These are phyloP conservation scores for Endocarpon pusillum DNA, from an alignment of 495 filamentous ascomycete genomes.

Conservation along the genomic window DNA sequence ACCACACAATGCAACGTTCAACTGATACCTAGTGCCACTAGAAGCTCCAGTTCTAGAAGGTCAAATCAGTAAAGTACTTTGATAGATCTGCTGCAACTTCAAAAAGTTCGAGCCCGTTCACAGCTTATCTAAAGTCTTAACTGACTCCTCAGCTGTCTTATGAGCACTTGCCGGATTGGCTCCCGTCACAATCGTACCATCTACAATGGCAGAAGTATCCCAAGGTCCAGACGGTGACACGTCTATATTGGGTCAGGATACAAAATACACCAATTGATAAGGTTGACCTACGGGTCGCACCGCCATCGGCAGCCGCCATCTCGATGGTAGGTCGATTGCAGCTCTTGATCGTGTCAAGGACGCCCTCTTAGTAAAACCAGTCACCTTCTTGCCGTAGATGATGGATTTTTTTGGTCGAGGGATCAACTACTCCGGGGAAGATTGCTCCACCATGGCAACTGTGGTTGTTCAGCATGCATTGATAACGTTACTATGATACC, in stretches of 20 bases:
- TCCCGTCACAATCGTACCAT: slow-evolving; percentile 18
- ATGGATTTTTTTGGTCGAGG: slow-evolving; percentile 21
- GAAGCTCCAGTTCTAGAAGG: too few species aligned
- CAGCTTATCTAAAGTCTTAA: slow-evolving; percentile 15
- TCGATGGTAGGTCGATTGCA: slow-evolving; percentile 20
- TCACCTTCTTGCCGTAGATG: slow-evolving; percentile 22
- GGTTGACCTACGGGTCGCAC: slow-evolving; percentile 12
- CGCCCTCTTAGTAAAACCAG: slow-evolving; percentile 29
- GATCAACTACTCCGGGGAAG: slow-evolving; percentile 24
- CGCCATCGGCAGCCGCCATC: slow-evolving; percentile 7
- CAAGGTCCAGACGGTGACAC: slow-evolving; percentile 12
- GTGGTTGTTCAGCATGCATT: too few species aligned
- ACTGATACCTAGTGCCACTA: too few species aligned
- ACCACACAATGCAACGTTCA: too few species aligned
- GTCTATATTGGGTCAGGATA: slow-evolving; percentile 8
- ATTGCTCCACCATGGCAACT: slow-evolving; percentile 28
- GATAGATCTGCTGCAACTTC: too few species aligned
- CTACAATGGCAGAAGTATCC: slow-evolving; percentile 16
- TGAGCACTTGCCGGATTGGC: slow-evolving; percentile 17
- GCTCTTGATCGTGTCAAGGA: slow-evolving; percentile 16
- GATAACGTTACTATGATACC: neutral
- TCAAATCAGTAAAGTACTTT: too few species aligned
- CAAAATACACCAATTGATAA: neutral
- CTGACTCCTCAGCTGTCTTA: slow-evolving; percentile 12
- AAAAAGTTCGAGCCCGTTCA: slow-evolving; percentile 10